Conservation (phyloP, 805 yeast species). For the Cyberlindnera euphorbiae region DNA sequence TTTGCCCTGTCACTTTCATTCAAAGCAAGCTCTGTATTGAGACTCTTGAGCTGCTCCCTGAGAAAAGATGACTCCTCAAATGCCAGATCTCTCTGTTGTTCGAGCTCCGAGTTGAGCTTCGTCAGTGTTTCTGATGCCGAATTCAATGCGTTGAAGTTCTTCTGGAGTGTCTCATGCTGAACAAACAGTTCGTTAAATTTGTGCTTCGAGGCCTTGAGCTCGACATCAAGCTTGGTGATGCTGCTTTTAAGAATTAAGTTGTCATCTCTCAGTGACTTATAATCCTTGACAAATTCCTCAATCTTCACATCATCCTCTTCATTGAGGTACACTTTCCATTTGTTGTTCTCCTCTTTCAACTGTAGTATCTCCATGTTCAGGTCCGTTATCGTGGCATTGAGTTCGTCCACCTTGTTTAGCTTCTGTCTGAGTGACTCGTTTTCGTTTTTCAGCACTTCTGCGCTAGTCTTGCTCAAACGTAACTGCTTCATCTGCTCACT, state of each 20-base stretch:
- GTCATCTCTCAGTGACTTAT: conserved; percentile 37
- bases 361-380: conserved; percentile 46
- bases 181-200: conserved; percentile 32
- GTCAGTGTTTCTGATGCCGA: conserved; percentile 25
- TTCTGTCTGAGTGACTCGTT: conserved; percentile 38
- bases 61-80: conserved; percentile 54
- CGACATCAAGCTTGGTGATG: conserved; percentile 23
- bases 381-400: conserved; percentile 42
- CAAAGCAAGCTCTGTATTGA: conserved; percentile 32
- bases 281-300: conserved; percentile 35
- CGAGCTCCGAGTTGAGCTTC: conserved; percentile 38
- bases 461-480: conserved; percentile 40
- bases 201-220: conserved; percentile 26
- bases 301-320: conserved; percentile 29
- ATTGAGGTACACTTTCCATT: conserved; percentile 40
- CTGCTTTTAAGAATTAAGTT: conserved; percentile 32
- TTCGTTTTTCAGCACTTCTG: conserved; percentile 53
- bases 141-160: conserved; percentile 25
- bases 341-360: conserved; percentile 42
- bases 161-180: conserved; percentile 31
- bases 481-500: conserved; percentile 46
- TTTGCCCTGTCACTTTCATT: conserved; percentile 20
- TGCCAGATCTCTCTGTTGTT: conserved; percentile 49
- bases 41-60: conserved; percentile 48
- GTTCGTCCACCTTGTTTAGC: conserved; percentile 33